These are phyloP conservation scores for Wickerhamiella azymoides DNA, from an alignment of 805 yeast genomes.

Conservation along the genomic window DNA sequence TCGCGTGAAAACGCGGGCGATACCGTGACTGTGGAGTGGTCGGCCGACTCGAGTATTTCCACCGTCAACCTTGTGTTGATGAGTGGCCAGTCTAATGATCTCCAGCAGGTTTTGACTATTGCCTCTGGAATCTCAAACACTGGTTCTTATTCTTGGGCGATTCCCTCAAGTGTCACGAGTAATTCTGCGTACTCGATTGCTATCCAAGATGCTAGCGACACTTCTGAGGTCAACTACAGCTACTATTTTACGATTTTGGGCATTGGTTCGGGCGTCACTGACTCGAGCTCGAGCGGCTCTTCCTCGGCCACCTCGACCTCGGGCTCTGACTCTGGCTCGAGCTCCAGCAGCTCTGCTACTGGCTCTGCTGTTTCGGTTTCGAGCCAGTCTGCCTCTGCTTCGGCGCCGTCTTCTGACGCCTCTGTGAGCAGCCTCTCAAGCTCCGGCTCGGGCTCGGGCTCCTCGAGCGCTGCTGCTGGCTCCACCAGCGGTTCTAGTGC, in stretches of 20 bases:
- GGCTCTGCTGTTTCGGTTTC: background rate
- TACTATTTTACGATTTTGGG: constrained; percentile 11
- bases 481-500: constrained; percentile 2
- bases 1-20: constrained; percentile 21
- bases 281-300: background rate
- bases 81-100: constrained; percentile 19
- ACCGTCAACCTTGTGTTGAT: constrained; percentile 20
- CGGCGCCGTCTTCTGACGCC: background rate
- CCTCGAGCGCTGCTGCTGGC: background rate
- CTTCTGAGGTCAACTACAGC: constrained; percentile 16
- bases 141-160: constrained; percentile 22
- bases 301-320: background rate
- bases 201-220: constrained; percentile 17
- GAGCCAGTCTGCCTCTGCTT: background rate
- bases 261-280: constrained; percentile 5
- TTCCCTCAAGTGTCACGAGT: constrained; percentile 14
- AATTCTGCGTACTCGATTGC: constrained; percentile 19
- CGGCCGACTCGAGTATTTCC: constrained; percentile 16
- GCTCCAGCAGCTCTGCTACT: background rate
- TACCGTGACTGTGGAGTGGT: constrained; percentile 22
- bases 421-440: background rate
- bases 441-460: background rate
- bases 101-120: constrained; percentile 17
- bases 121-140: constrained; percentile 21
- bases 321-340: background rate